Percentiles rank a stretch among this genome's conserved stretches.
phyloP scores from a whole-genome alignment of 2,329 filamentous ascomycete species.

The Ophiostoma ips region DNA sequence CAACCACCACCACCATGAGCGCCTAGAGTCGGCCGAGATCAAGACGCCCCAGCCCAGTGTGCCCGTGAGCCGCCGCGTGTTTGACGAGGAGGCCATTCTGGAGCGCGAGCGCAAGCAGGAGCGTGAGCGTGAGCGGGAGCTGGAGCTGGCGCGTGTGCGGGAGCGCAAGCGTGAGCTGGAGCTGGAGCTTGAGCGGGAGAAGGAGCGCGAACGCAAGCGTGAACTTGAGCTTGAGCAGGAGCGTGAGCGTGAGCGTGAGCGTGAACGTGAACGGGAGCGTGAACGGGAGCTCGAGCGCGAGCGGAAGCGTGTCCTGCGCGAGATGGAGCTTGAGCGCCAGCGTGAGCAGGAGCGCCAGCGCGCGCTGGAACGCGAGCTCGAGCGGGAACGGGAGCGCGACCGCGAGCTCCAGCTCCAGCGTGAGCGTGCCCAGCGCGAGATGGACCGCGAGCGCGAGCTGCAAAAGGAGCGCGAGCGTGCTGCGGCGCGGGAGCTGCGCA shows the following conservation, averaged over 20 bases:
- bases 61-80: slow-evolving; percentile 57
- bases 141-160: slow-evolving; percentile 13
- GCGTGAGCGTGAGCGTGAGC: not conserved
- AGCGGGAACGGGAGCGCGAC: slow-evolving; percentile 12
- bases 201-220: slow-evolving; percentile 5
- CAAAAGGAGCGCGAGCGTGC: not conserved
- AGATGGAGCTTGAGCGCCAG: not conserved
- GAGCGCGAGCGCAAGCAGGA: slow-evolving; percentile 19
- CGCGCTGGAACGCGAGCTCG: slow-evolving; percentile 13
- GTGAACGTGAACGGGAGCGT: slow-evolving; percentile 1
- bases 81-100: slow-evolving; percentile 30
- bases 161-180: slow-evolving; percentile 12
- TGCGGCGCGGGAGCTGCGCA: not conserved
- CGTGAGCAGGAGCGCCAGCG: slow-evolving; percentile 9
- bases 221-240: not conserved
- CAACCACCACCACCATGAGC: slow-evolving; percentile 12
- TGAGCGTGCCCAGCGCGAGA: slow-evolving; percentile 11
- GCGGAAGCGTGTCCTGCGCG: not conserved
- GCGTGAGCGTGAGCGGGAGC: slow-evolving; percentile 18
- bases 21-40: slow-evolving; percentile 52
- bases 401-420: slow-evolving; percentile 11
- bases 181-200: slow-evolving; percentile 10
- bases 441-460: slow-evolving; percentile 6
- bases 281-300: not conserved
- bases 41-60: slow-evolving; percentile 72